Evolutionary conservation across 1,284 basidiomycete genomes (phyloP).

Genomic region (Ganoderma lingzhi): DNA sequence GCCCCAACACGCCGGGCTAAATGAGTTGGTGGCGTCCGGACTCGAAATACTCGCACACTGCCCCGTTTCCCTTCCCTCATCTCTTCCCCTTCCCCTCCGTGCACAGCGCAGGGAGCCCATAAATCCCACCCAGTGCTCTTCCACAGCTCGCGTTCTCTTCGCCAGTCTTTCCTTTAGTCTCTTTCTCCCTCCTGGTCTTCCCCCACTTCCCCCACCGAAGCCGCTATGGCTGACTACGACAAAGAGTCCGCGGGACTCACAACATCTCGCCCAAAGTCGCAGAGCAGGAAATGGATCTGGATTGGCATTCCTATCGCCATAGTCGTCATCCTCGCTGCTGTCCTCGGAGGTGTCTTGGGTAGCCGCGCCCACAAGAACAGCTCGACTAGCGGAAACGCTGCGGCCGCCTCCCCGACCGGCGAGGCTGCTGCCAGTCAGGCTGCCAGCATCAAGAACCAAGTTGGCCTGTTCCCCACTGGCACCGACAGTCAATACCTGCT

Average conservation of each 20-base stretch:
- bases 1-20: no score
- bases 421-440: conserved; percentile 52
- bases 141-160: conserved; percentile 11
- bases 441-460: conserved; percentile 65
- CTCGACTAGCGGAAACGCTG: conserved; percentile 33
- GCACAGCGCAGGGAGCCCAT: conserved; percentile 1
- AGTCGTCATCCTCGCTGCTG: conserved; percentile 76
- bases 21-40: not conserved
- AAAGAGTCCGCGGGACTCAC: conserved; percentile 71
- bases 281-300: conserved; percentile 65
- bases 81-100: conserved; percentile 6
- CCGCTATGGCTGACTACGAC: conserved; percentile 51
- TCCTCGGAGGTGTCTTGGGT: conserved; percentile 84
- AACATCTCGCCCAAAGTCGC: conserved; percentile 49
- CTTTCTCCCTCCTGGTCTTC: not conserved
- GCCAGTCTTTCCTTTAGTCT: conserved; percentile 29
- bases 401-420: conserved; percentile 32
- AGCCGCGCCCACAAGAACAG: conserved; percentile 57
- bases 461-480: conserved; percentile 77
- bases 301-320: conserved; percentile 71
- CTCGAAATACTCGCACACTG: not conserved
- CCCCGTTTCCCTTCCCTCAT: conserved; percentile 4
- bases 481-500: conserved; percentile 80
- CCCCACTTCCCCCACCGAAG: not conserved
- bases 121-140: conserved; percentile 1